These are phyloP conservation scores for Dacryopinax spathularia DNA, from an alignment of 768 basidiomycete genomes.

Conservation along the genomic window DNA sequence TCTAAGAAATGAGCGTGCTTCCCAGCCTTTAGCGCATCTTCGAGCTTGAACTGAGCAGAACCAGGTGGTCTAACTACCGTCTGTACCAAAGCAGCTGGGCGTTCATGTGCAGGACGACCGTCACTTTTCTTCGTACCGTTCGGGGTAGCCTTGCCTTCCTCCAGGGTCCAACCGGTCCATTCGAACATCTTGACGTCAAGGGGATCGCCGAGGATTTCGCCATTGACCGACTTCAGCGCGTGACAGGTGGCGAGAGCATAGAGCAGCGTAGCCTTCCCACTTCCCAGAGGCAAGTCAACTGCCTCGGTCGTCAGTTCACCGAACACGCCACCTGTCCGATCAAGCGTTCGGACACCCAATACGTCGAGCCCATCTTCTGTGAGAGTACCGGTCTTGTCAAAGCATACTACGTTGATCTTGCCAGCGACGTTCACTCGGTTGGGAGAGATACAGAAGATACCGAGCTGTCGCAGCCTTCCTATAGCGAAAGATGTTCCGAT, in stretches of 20 bases:
- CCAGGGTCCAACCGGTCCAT: constrained; percentile 90
- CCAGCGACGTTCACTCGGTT: constrained; percentile 90
- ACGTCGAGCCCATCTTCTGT: constrained; percentile 98
- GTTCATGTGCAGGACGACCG: constrained; percentile 29
- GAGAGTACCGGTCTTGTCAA: constrained; percentile 97
- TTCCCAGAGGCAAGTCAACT: constrained; percentile 61
- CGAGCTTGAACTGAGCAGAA: constrained; percentile 74
- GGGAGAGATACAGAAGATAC: constrained; percentile 93
- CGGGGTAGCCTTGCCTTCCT: constrained; percentile 69
- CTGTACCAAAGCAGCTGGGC: constrained; percentile 82
- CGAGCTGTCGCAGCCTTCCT: constrained; percentile 64
- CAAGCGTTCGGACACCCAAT: constrained; percentile 77
- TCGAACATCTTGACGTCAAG: constrained; percentile 96
- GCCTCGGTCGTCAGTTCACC: constrained; percentile 82
- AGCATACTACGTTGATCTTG: constrained; percentile 92
- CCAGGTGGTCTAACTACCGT: constrained; percentile 93
- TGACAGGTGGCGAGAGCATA: constrained; percentile 95
- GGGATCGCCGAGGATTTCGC: constrained; percentile 84
- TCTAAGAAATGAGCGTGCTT: constrained; percentile 97
- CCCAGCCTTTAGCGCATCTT: constrained; percentile 81
- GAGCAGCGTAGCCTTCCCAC: constrained; percentile 62
- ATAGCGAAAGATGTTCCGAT: constrained; percentile 97
- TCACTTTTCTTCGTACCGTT: constrained; percentile 57
- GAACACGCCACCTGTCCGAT: constrained; percentile 61
- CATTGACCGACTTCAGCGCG: constrained; percentile 79